phyloP scores from a whole-genome alignment of 1,284 basidiomycete genomes.

The Earliella scabrosa region DNA sequence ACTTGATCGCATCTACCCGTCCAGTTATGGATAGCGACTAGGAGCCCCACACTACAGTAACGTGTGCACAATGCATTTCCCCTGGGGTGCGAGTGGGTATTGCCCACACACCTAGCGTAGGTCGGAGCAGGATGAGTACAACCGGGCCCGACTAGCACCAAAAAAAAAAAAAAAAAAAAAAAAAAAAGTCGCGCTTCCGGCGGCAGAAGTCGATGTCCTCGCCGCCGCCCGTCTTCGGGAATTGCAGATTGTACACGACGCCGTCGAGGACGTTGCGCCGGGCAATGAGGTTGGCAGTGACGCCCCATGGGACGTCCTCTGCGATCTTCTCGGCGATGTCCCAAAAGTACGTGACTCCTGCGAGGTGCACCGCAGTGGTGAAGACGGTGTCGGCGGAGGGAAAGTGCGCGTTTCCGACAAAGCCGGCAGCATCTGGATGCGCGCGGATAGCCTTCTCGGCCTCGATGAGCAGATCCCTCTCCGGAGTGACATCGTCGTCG shows the following conservation, averaged over 20 bases:
- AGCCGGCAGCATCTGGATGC: conserved; percentile 53
- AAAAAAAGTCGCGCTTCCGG: conserved; percentile 49
- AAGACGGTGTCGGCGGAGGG: conserved; percentile 52
- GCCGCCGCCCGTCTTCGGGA: conserved; percentile 67
- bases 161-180: too few relatives aligned
- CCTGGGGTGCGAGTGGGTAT: too few relatives aligned
- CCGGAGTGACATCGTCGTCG: conserved; percentile 59
- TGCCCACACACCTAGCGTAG: too few relatives aligned
- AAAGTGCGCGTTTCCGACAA: conserved; percentile 55
- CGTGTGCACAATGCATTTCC: too few relatives aligned
- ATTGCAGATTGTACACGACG: conserved; percentile 48
- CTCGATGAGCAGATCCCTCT: conserved; percentile 47
- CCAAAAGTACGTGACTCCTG: conserved; percentile 66
- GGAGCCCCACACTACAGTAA: too few relatives aligned
- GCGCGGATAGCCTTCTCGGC: conserved; percentile 51
- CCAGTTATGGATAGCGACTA: too few relatives aligned
- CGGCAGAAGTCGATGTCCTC: conserved; percentile 66
- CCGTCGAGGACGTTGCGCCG: conserved; percentile 50
- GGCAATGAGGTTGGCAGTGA: conserved; percentile 60
- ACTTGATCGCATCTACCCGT: too few relatives aligned
- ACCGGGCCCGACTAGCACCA: too few relatives aligned
- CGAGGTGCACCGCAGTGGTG: conserved; percentile 56
- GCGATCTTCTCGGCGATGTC: conserved; percentile 57
- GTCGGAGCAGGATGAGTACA: too few relatives aligned
- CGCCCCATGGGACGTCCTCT: conserved; percentile 61